phyloP scores from a whole-genome alignment of 192 early-diverging fungal genomes.

The Backusella tarrabulga region DNA sequence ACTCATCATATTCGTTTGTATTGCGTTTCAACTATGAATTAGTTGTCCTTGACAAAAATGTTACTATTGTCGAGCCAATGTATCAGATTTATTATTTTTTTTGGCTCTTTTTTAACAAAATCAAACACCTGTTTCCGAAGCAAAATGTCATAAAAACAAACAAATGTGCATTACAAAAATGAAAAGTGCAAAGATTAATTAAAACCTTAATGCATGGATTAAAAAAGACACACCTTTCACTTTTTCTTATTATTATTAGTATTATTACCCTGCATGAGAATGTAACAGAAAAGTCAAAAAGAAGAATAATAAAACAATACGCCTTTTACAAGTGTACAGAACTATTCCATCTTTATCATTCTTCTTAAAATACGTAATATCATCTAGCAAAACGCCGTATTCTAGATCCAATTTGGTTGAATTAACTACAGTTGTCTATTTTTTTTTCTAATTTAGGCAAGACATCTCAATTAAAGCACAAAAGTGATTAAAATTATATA shows the following conservation, averaged over 20 bases:
- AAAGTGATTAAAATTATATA: too few species aligned
- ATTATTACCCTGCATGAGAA: too few species aligned
- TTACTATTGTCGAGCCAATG: too few species aligned
- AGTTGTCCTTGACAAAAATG: too few species aligned
- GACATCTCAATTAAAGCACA: neutral
- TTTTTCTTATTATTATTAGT: too few species aligned
- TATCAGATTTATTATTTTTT: neutral
- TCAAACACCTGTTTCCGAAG: neutral
- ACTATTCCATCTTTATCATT: neutral
- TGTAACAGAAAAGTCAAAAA: too few species aligned
- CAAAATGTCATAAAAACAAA: neutral
- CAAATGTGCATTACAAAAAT: neutral
- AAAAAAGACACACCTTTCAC: too few species aligned
- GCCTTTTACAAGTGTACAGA: neutral
- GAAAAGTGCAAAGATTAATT: too few species aligned
- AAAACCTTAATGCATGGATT: too few species aligned
- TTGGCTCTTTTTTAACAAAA: neutral
- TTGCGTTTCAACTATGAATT: neutral
- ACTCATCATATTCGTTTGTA: neutral
- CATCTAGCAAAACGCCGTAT: neutral
- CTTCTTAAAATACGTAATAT: neutral
- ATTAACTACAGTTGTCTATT: neutral
- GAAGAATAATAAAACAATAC: neutral
- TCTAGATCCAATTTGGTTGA: neutral
- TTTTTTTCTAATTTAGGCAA: neutral